Evolutionary conservation across 2,329 filamentous ascomycete species (phyloP), one percentile per base, ranked within the genome.

Genomic region (Trichoderma lentiforme): DNA sequence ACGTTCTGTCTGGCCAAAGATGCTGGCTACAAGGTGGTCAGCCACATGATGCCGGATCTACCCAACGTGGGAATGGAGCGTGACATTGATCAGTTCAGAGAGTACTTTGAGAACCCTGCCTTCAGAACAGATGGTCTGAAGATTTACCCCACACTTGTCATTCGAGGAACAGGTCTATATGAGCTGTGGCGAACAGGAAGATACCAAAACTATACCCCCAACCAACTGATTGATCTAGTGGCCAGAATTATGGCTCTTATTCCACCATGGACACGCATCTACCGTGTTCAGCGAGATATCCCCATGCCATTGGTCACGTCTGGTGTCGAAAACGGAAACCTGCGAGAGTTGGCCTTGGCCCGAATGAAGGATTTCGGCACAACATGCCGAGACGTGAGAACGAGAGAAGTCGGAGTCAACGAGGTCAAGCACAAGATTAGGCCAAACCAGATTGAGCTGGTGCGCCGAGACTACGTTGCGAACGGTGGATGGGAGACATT

Each of bases 241-340:
- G 97, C 96, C 4, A 90, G 96, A n/a, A 99, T 99, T 67, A 85
- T 99, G 74, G 96, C 96, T 0, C 87, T 99, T 3, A 92, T 99
- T 0, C 96, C 96, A 1, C 96, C 96, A 1, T 99, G 96, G 96
- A 99, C 97, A 0, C 91, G 96, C 74, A 99, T 99, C 78, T 99
- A 99, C 84, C 94, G 96, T 73, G 96, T 99, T 0, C 96, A 99
- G 84, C 91, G 96, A 80, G 96, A 99, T 83, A 99, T 99, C 72
- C 96, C 96, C n/a, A 99, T 99, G 96, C 96, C 96, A 0, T 87
- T 99, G 28, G 97, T 99, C n/a, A 98, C 96, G 0, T 97, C 95
- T 0, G 96, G 96, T 53, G 96, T 99, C 0, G 96, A 99, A 83
- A 99, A 99, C 77, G 96, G 96, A 73, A 99, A 99, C 80, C 85